Base-by-base conservation (phyloP, 306 rosid species). In the Glycine soja region DNA sequence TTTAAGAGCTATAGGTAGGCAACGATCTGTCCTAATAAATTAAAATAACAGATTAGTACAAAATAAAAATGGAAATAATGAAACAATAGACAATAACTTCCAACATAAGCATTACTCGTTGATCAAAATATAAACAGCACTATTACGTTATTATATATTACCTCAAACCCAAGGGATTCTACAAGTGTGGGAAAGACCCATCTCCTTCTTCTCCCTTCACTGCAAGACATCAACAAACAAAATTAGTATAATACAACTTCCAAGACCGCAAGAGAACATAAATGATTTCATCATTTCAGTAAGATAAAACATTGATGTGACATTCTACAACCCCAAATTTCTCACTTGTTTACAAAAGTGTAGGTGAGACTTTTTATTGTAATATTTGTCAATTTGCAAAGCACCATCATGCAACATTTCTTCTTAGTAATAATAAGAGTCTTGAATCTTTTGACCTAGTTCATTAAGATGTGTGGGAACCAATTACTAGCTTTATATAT, bases 181-280 rank as follows among this genome's bases (percentile, higher is more conserved):
- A 88, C 81, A 10, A 92, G 90, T 36, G 88, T 84, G 69, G 99
- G 97, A 82, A 95, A 95, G 62, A 90, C 87, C 99, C 99, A 93
- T 82, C 88, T 89, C 84, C 97, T 91, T 81, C 97, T 89, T 85
- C 94, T 92, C 88, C 97, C 99, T 89, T 95, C 97, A 89, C 99
- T 95, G 90, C 86, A 89, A 77, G 42, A 65, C 61, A 81, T 62
- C 75, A 79, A 65, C 45, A 36, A 84, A 48, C 56, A 72, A 74
- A 82, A 77, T 88, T 77, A 87, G 72, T 32, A 68, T 65, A 74
- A 68, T 65, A 74, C 36, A 64, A 72, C 34, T 61, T 50, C 72
- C 62, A 71, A 77, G 32, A 78, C 59, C 59, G 62, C 50, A 72
- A n/a, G 61, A 51, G 52, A 75, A 74, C 15, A 64, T 16, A 36